Base-by-base conservation (phyloP, 306 rosid genomes). In the Biancaea sappan region DNA sequence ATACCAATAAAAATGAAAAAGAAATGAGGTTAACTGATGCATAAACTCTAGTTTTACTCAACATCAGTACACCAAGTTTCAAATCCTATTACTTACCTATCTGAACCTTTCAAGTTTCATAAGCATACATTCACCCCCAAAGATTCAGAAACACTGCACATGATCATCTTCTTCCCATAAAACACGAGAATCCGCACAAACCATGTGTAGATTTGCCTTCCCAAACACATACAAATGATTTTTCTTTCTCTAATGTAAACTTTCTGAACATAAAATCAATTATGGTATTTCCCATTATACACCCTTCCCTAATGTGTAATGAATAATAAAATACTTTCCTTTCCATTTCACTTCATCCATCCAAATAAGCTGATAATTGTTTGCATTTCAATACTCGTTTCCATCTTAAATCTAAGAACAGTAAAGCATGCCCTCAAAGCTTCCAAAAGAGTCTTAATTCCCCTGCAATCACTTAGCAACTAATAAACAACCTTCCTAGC, bases 1-100 rank as follows among this genome's bases (percentile, higher is more conserved):
- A 12, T 28, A 69, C 25, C 21, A 9, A 21, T 54, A 10, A 26
- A 69, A 62, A n/a, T n/a, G 54, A 41, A 70, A 53, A 75, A 61
- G 3, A 19, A 28, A 74, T 10, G 15, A 53, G 26, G 16, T 28
- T 29, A 16, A 29, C 64, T 58, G 38, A 15, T 15, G 64, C 0
- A 22, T 5, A 15, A 6, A 29, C 38, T 5, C 40, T 29, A 58
- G 12, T 31, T 25, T 56, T 56, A 16, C 3, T 19, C 8, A 54
- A 54, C 14, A 54, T 4, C 34, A 21, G 28, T 21, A 8, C 5
- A 54, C 32, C 32, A 54, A 24, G 29, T 26, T 25, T 12, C 32
- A 54, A 13, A 54, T 25, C 60, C 34, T 54, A 54, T 28, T 51
- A 21, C 57, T 19, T 21, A 1, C 1, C 60, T 41, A 41, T 41